These are phyloP conservation scores for Apiospora malaysiana DNA, from an alignment of 2,329 filamentous ascomycete genomes.

Conservation along the genomic window DNA sequence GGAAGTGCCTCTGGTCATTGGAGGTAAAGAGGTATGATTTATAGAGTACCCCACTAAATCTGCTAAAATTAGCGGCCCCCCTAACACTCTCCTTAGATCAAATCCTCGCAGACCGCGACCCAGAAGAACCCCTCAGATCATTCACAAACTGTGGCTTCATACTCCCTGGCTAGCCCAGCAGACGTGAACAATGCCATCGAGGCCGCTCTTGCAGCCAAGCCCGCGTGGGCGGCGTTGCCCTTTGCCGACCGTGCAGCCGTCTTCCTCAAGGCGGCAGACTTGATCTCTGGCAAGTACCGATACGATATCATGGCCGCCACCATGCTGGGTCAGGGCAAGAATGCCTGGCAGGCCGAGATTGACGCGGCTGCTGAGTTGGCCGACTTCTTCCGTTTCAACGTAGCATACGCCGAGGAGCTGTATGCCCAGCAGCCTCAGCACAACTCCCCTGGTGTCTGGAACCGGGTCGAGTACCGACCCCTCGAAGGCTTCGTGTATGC, in stretches of 20 bases:
- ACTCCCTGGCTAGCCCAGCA: constrained; percentile 78
- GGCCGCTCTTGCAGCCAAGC: constrained; percentile 83
- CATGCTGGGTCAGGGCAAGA: constrained; percentile 97
- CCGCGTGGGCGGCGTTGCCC: constrained; percentile 82
- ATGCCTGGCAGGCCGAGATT: constrained; percentile 99
- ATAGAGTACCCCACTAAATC: no score
- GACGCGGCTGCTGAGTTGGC: constrained; percentile 90
- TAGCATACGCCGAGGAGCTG: constrained; percentile 89
- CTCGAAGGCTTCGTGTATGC: constrained; percentile 97
- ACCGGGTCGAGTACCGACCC: constrained; percentile 86
- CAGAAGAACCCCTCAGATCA: constrained; percentile 88
- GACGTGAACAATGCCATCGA: constrained; percentile 84
- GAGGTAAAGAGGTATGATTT: constrained; percentile 74
- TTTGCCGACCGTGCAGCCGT: constrained; percentile 91
- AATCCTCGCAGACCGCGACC: constrained; percentile 65
- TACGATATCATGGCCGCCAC: constrained; percentile 97
- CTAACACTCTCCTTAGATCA: constrained; percentile 60
- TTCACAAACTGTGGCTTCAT: constrained; percentile 76
- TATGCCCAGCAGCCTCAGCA: constrained; percentile 87
- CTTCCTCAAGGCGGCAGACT: constrained; percentile 94
- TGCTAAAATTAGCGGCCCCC: neutral
- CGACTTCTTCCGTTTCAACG: constrained; percentile 94
- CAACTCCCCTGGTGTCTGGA: constrained; percentile 86
- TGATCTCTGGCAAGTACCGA: constrained; percentile 90
- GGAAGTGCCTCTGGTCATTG: constrained; percentile 82